Evolutionary conservation across 1,284 basidiomycete genomes (phyloP).

Genomic region (Trametes polyzona): DNA sequence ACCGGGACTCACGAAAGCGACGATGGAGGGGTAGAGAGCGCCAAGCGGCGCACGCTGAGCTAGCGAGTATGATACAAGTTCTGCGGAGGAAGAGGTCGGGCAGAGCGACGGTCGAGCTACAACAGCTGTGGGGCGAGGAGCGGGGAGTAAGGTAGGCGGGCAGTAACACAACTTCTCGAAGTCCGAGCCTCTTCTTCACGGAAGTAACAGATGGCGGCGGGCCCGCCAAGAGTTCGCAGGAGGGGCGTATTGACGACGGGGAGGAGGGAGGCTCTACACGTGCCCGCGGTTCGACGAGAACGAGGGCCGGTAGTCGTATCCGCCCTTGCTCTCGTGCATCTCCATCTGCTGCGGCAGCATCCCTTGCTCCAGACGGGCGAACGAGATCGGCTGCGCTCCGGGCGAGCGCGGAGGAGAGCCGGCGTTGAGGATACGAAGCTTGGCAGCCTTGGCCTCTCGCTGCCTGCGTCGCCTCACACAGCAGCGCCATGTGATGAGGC

Average conservation of each 20-base stretch:
- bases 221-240: not conserved
- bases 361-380: slow-evolving; percentile 18
- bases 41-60: not conserved
- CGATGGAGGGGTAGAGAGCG: not conserved
- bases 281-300: slow-evolving; percentile 20
- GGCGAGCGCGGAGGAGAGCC: slow-evolving; percentile 26
- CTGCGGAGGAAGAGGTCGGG: not conserved
- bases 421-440: slow-evolving; percentile 12
- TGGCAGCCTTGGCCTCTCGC: slow-evolving; percentile 17
- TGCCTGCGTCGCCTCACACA: slow-evolving; percentile 50
- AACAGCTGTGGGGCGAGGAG: slow-evolving; percentile 15
- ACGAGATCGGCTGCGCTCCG: slow-evolving; percentile 23
- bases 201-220: slow-evolving; percentile 18
- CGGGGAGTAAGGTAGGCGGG: not conserved
- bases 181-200: slow-evolving; percentile 27
- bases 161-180: slow-evolving; percentile 30
- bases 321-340: slow-evolving; percentile 21
- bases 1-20: not conserved
- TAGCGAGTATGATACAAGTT: slow-evolving; percentile 12
- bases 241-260: not conserved
- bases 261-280: not conserved
- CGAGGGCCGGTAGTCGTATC: slow-evolving; percentile 18
- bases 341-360: slow-evolving; percentile 10
- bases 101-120: slow-evolving; percentile 21
- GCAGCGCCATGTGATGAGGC: slow-evolving; percentile 47